phyloP scores from a whole-genome alignment of 345 rosid species.

The Citrus australasica region DNA sequence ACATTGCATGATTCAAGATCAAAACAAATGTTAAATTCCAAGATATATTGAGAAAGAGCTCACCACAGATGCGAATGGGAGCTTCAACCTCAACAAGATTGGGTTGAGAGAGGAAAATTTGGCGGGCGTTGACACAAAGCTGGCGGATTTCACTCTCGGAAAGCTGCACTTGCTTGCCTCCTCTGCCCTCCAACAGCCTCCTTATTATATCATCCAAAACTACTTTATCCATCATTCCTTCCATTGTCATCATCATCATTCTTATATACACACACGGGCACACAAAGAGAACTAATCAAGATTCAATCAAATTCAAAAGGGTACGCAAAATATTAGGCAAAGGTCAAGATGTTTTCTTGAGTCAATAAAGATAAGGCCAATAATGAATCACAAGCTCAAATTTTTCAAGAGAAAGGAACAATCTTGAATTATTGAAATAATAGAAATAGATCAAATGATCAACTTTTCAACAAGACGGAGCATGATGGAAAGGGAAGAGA shows the following conservation, averaged over 20 bases:
- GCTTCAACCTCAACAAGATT: constrained; percentile 77
- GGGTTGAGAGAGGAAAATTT: constrained; percentile 87
- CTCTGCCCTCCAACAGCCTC: constrained; percentile 89
- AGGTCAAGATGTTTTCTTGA: constrained; percentile 3
- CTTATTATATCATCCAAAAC: constrained; percentile 91
- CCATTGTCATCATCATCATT: constrained; percentile 66
- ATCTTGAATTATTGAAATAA: neutral
- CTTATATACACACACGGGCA: neutral
- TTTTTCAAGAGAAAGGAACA: neutral
- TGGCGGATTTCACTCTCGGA: constrained; percentile 99
- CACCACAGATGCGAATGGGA: constrained; percentile 90
- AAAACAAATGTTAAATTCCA: neutral
- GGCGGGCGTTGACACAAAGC: constrained; percentile 90
- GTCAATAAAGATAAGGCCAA: neutral
- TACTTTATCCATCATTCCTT: constrained; percentile 71
- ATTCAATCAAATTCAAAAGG: neutral
- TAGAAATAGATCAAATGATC: neutral
- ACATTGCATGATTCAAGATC: neutral
- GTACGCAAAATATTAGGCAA: constrained; percentile 15
- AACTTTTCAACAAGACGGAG: constrained; percentile 1
- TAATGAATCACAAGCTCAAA: constrained; percentile 17
- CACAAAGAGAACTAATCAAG: neutral
- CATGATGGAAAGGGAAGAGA: neutral
- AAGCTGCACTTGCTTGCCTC: constrained; percentile 90
- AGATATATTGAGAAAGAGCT: constrained; percentile 22